A percentile compares a stretch with the other conserved stretches of the same genome.
These are phyloP conservation scores for button mushroom (Agaricus bisporus) DNA, from an alignment of 768 basidiomycete genomes.

Conservation along the genomic window DNA sequence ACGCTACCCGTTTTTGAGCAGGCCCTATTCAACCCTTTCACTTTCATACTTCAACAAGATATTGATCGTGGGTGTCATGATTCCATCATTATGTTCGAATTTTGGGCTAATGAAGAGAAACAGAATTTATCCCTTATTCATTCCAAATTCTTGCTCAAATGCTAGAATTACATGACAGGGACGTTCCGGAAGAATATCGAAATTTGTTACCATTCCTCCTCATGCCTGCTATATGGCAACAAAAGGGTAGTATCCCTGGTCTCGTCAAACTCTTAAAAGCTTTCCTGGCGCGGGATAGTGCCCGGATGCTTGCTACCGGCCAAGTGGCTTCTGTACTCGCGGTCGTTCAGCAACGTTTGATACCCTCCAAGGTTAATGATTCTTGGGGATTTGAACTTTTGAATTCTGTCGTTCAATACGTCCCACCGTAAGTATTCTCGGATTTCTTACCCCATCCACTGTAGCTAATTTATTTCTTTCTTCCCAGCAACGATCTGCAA, in stretches of 20 bases:
- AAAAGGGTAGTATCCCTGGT: constrained; percentile 92
- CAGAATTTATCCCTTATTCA: constrained; percentile 96
- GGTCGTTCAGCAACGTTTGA: constrained; percentile 84
- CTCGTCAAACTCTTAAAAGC: constrained; percentile 84
- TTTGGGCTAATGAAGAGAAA: not conserved
- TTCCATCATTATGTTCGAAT: not conserved
- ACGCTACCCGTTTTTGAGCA: constrained; percentile 74
- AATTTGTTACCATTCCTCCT: constrained; percentile 76
- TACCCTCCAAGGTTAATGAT: constrained; percentile 85
- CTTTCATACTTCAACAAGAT: constrained; percentile 83
- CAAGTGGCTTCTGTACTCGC: constrained; percentile 79
- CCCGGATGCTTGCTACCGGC: constrained; percentile 58
- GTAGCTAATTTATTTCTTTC: not conserved
- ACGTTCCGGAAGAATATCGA: constrained; percentile 74
- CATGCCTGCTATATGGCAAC: constrained; percentile 83
- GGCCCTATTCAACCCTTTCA: constrained; percentile 82
- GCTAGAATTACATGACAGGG: constrained; percentile 67
- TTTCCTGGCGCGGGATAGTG: constrained; percentile 68
- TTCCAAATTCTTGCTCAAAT: constrained; percentile 97
- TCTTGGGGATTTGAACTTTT: constrained; percentile 88
- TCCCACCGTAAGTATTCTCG: constrained; percentile 61
- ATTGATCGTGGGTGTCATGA: constrained; percentile 66
- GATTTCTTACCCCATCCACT: not conserved
- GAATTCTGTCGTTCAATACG: constrained; percentile 63
- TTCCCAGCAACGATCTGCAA: constrained; percentile 50